Evolutionary conservation across 805 yeast genomes (phyloP).

Genomic region (Kodamaea sagamina): DNA sequence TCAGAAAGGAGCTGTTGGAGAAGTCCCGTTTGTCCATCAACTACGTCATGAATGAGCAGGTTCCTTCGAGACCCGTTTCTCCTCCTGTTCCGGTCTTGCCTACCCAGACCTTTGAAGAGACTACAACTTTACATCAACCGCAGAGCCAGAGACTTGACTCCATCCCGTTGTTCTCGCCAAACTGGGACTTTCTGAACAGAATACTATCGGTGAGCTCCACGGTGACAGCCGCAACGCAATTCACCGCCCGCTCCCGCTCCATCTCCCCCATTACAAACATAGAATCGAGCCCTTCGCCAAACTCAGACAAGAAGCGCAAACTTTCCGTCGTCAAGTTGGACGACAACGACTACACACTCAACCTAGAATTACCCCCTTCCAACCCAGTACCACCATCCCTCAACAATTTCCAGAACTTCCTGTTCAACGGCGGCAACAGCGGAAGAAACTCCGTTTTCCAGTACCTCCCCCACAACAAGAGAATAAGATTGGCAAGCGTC

Average conservation of each 20-base stretch:
- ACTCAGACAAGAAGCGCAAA: slow-evolving; percentile 19
- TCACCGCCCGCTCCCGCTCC: slow-evolving; percentile 16
- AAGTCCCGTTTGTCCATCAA: slow-evolving; percentile 22
- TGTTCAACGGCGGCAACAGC: slow-evolving; percentile 18
- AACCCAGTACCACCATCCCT: slow-evolving; percentile 40
- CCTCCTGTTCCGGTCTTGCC: slow-evolving; percentile 8
- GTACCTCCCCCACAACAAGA: slow-evolving; percentile 55
- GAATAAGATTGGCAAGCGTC: slow-evolving; percentile 50
- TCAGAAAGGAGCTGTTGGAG: slow-evolving; percentile 20
- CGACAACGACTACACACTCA: slow-evolving; percentile 20
- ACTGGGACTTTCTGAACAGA: slow-evolving; percentile 21
- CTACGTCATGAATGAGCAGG: slow-evolving; percentile 21
- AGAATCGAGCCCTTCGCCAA: slow-evolving; percentile 11
- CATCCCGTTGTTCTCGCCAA: slow-evolving; percentile 19
- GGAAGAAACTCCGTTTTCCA: slow-evolving; percentile 39
- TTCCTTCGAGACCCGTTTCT: background rate
- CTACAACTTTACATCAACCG: slow-evolving; percentile 14
- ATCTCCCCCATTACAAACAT: slow-evolving; percentile 14
- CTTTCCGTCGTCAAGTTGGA: slow-evolving; percentile 15
- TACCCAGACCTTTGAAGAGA: slow-evolving; percentile 5
- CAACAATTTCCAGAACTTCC: slow-evolving; percentile 32
- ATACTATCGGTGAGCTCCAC: slow-evolving; percentile 2
- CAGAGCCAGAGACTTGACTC: slow-evolving; percentile 14
- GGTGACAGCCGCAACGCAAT: slow-evolving; percentile 6
- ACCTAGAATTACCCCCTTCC: slow-evolving; percentile 36